These are phyloP conservation scores for Trichoderma afroharzianum DNA, from an alignment of 2,329 filamentous ascomycete species.

Conservation along the genomic window DNA sequence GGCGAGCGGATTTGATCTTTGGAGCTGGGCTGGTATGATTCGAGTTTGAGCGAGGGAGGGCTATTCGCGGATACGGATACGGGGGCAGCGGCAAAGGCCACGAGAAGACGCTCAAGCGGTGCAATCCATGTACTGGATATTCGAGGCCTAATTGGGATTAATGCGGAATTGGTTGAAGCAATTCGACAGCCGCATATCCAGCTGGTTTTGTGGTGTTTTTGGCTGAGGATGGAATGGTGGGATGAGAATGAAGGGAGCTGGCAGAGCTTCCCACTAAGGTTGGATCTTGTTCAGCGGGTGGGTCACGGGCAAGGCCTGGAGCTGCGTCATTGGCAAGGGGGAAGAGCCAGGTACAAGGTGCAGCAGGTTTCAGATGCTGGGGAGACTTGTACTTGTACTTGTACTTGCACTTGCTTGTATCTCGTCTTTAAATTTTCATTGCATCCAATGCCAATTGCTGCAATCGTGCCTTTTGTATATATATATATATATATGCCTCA, in stretches of 20 bases:
- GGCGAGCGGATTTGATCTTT: neutral
- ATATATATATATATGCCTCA: neutral
- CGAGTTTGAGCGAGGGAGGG: neutral
- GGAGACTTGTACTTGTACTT: neutral
- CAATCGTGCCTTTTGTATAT: neutral
- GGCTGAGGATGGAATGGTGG: neutral
- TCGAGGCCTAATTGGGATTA: neutral
- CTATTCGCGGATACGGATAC: neutral
- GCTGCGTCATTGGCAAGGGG: neutral
- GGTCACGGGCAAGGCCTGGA: neutral
- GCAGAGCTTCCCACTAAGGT: constrained; percentile 8
- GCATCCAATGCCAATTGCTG: neutral
- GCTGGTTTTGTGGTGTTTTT: constrained; percentile 3
- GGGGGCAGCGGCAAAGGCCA: neutral
- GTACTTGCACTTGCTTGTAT: neutral
- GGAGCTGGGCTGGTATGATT: neutral
- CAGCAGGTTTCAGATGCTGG: neutral
- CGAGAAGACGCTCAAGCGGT: neutral
- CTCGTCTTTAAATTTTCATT: neutral
- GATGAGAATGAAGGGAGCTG: constrained; percentile 9
- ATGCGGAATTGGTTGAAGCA: neutral
- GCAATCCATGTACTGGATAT: neutral
- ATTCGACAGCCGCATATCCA: constrained; percentile 7
- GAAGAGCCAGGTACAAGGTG: neutral
- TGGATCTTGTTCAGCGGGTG: neutral